These are phyloP conservation scores for Flagelloscypha sp. DNA, from an alignment of 768 basidiomycete genomes.

Conservation along the genomic window DNA sequence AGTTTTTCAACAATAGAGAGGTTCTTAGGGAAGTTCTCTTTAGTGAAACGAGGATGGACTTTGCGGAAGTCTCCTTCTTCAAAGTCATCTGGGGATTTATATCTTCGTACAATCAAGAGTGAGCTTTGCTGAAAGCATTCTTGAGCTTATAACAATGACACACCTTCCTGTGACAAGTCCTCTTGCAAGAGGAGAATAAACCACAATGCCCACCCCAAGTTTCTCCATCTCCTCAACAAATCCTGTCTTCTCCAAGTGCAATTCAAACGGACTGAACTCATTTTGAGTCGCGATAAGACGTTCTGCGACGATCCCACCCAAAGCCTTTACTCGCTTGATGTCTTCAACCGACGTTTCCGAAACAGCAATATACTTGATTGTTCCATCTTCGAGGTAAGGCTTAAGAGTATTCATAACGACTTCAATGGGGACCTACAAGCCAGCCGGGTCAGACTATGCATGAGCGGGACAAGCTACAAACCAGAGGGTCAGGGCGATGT, in stretches of 20 bases:
- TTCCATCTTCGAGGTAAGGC: constrained; percentile 24
- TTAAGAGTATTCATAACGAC: constrained; percentile 21
- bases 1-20: constrained; percentile 25
- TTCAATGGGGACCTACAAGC: constrained; percentile 23
- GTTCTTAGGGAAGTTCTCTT: constrained; percentile 26
- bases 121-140: not conserved
- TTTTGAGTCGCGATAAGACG: not conserved
- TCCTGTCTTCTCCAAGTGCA: constrained; percentile 13
- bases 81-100: constrained; percentile 17
- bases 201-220: constrained; percentile 23
- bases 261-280: not conserved
- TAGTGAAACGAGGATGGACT: constrained; percentile 20
- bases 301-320: too few relatives aligned
- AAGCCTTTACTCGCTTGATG: too few relatives aligned
- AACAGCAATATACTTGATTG: too few relatives aligned
- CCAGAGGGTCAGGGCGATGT: too few relatives aligned
- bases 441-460: constrained; percentile 9
- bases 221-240: constrained; percentile 20
- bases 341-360: too few relatives aligned
- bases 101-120: not conserved
- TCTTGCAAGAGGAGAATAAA: constrained; percentile 26
- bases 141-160: not conserved
- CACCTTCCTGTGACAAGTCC: constrained; percentile 27
- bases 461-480: too few relatives aligned
- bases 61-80: constrained; percentile 19